Base-by-base conservation (phyloP, 345 rosid genomes). In the Trapa incisa region DNA sequence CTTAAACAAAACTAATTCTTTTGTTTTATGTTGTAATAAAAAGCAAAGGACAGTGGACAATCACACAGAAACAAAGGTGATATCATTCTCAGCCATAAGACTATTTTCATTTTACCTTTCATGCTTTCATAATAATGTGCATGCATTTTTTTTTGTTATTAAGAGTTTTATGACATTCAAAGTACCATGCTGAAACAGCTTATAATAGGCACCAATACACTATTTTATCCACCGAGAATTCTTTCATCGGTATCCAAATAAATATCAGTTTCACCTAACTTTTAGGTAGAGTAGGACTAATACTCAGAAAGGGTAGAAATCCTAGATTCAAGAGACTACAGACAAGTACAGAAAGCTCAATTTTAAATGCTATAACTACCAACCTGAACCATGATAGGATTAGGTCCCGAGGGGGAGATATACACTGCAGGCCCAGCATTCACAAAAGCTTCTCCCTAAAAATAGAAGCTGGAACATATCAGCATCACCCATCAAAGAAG, bases 331-430 rank as follows among this genome's bases (percentile, higher is more conserved):
- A 4, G 22, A 50, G 53, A 50, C 56, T 15, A 15, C 56, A 50
- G n/a, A 2, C 56, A 47, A 11, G 53, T 47, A 11, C 53, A 0
- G 22, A 54, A 3, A 54, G 32, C 29, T 17, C 17, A 0, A 17
- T 3, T 29, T 17, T 32, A 54, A 22, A 16, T 3, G 37, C 7
- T 48, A 16, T 7, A 47, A 37, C 54, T 45, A 71, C 85, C 65
- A 42, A 91, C 97, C 97, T 94, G 97, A 69, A 84, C 96, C 99
- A 94, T 94, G 64, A 91, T 85, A 41, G 97, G 96, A 83, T 89
- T 94, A 6, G 99, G 96, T 70, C 96, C 97, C 7, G 91, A 78
- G 6, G 95, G 80, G 64, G 96, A 91, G 75, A 94, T 84, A 83
- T 91, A 94, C 71, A 91, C 93, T 60, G 93, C 96, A 68, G 99